Conservation (phyloP, 164 flowering plant species). For the Amborella trichopoda region DNA sequence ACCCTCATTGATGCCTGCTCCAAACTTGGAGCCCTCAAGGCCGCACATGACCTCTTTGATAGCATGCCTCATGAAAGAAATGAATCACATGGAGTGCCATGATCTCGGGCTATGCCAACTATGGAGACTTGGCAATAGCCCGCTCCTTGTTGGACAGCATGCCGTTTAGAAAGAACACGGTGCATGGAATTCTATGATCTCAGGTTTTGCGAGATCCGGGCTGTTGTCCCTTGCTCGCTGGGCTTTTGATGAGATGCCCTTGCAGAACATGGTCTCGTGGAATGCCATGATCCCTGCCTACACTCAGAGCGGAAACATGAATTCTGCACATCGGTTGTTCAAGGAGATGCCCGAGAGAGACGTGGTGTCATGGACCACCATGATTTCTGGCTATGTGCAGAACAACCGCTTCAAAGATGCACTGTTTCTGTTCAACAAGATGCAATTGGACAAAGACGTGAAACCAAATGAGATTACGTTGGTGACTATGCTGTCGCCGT, state of each 20-base stretch:
- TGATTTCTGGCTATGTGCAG: constrained; percentile 21
- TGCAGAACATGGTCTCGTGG: constrained; percentile 11
- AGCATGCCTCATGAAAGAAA: constrained; percentile 21
- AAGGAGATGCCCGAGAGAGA: constrained; percentile 16
- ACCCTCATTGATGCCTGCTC: constrained; percentile 22
- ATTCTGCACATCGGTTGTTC: constrained; percentile 12
- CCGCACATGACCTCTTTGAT: constrained; percentile 21
- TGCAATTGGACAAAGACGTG: constrained; percentile 4
- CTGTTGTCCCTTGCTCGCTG: constrained; percentile 9
- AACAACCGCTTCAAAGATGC: constrained; percentile 8
- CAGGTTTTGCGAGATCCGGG: constrained; percentile 15
- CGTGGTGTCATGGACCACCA: constrained; percentile 18
- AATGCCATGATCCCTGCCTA: constrained; percentile 19
- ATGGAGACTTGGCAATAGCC: constrained; percentile 20
- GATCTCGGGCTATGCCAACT: constrained; percentile 20
- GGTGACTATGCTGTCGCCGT: constrained; percentile 14
- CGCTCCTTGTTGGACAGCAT: constrained; percentile 18
- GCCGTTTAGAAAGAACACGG: constrained; percentile 11
- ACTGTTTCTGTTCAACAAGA: constrained; percentile 11
- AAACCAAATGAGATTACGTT: constrained; percentile 19
- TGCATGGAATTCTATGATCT: constrained; percentile 22
- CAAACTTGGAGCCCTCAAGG: constrained; percentile 15
- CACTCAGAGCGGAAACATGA: constrained; percentile 11
- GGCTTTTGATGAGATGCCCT: constrained; percentile 23
- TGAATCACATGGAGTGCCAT: constrained; percentile 24